phyloP scores from a whole-genome alignment of 441 rosid species.

The Syzygium syzygioides region DNA sequence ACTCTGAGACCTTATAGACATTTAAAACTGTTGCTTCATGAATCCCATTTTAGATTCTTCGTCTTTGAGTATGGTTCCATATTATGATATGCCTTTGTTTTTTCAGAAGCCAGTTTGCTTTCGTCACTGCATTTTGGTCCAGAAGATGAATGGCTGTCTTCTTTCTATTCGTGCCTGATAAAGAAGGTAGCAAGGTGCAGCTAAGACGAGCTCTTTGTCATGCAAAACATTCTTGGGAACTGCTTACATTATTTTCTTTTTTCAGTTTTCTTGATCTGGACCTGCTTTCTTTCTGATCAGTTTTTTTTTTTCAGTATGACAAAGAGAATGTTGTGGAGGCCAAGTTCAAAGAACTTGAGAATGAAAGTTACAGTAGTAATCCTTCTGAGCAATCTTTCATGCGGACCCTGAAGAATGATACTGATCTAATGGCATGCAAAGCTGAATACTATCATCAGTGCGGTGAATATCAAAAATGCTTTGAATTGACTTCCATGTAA shows the following conservation, averaged over 20 bases:
- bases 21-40: background rate
- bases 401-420: slow-evolving; percentile 57
- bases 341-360: slow-evolving; percentile 75
- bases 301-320: slow-evolving; percentile 47
- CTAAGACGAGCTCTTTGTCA: background rate
- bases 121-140: slow-evolving; percentile 78
- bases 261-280: slow-evolving; percentile 10
- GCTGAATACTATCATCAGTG: slow-evolving; percentile 93
- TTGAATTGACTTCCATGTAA: slow-evolving; percentile 76
- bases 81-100: background rate
- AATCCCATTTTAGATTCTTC: background rate
- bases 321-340: slow-evolving; percentile 74
- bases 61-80: background rate
- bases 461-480: slow-evolving; percentile 91
- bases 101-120: slow-evolving; percentile 64
- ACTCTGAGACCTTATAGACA: background rate
- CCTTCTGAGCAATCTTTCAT: slow-evolving; percentile 43
- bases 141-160: slow-evolving; percentile 90
- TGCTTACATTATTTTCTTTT: background rate
- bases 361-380: slow-evolving; percentile 45
- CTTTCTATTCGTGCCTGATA: slow-evolving; percentile 85
- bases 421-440: slow-evolving; percentile 88
- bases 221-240: background rate
- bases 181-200: slow-evolving; percentile 50
- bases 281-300: background rate